phyloP scores from a whole-genome alignment of 371 early-diverging fungal genomes.

The Zopfochytrium polystomum region DNA sequence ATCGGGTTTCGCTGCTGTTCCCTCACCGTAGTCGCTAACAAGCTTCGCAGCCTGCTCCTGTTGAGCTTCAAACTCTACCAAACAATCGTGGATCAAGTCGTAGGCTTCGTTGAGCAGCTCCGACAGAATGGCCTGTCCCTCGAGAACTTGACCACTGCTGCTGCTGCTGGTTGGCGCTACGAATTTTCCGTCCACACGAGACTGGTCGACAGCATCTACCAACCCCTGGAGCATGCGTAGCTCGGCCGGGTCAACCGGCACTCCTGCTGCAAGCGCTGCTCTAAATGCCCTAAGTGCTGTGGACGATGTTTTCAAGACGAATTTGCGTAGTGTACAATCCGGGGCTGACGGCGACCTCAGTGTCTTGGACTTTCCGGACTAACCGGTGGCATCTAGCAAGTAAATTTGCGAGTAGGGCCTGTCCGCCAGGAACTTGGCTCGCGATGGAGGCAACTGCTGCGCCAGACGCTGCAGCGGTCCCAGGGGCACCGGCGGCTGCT shows the following conservation, averaged over 20 bases:
- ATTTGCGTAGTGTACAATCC: constrained; percentile 19
- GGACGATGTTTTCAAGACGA: constrained; percentile 25
- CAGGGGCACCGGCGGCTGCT: neutral
- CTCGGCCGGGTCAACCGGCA: constrained; percentile 27
- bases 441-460: too few relatives aligned
- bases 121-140: constrained; percentile 30
- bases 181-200: constrained; percentile 30
- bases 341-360: constrained; percentile 25
- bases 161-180: neutral
- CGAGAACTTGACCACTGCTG: constrained; percentile 14
- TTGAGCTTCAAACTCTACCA: constrained; percentile 23
- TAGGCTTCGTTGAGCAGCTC: constrained; percentile 36
- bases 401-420: constrained; percentile 31
- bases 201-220: constrained; percentile 24
- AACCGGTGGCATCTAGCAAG: constrained; percentile 28
- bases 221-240: constrained; percentile 30
- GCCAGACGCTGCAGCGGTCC: neutral
- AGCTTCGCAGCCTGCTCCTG: neutral
- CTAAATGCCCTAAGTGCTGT: constrained; percentile 20
- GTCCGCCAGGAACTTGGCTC: constrained; percentile 35
- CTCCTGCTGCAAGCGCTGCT: constrained; percentile 6
- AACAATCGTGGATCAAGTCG: constrained; percentile 37
- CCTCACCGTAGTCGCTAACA: constrained; percentile 3
- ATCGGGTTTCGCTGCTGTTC: neutral
- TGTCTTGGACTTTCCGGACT: constrained; percentile 26